Base-by-base conservation (phyloP, 345 rosid genomes). In the Pelargonium nanum region DNA sequence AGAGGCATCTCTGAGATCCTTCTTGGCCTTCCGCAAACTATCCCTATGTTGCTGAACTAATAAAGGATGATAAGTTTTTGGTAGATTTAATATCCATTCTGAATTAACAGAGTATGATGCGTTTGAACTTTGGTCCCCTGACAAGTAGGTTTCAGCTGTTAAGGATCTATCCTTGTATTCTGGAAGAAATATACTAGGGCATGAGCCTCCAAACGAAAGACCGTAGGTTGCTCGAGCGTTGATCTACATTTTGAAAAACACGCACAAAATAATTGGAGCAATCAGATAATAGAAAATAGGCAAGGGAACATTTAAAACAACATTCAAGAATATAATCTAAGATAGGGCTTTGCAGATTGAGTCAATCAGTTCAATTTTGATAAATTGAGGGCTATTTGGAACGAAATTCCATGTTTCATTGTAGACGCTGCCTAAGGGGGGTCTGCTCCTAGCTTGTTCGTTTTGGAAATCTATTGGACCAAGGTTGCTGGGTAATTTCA, bases 181-280 rank as follows among this genome's bases (percentile, higher is more conserved):
- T 53, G 81, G 83, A 32, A 80, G 71, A 80, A 75, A 84, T 64
- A 92, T 77, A 63, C 67, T 69, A 50, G 98, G 96, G 56, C 80
- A 79, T 56, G 85, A 50, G 68, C 93, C 95, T 66, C 86, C 89
- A 71, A 76, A 87, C 44, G 91, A 83, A 68, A 77, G 81, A 73
- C 98, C 77, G 62, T 82, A 85, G 62, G 78, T 80, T 65, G 93
- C 96, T 61, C 96, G 89, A 70, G 98, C 93, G 63, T 89, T 83
- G 61, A 92, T 78, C 98, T 92, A 72, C 71, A 73, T 62, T 24
- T 26, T 45, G 63, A 65, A 45, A 50, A 66, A 32, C 34, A 70
- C 15, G 63, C 58, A 51, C 25, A 30, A 50, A 53, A 62, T 45
- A 61, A 57, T 16, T 32, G 54, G 1, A 15, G 28, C 5, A 63